Evolutionary conservation across 1,284 basidiomycete genomes (phyloP).

Genomic region (Thecaphora thlaspeos): DNA sequence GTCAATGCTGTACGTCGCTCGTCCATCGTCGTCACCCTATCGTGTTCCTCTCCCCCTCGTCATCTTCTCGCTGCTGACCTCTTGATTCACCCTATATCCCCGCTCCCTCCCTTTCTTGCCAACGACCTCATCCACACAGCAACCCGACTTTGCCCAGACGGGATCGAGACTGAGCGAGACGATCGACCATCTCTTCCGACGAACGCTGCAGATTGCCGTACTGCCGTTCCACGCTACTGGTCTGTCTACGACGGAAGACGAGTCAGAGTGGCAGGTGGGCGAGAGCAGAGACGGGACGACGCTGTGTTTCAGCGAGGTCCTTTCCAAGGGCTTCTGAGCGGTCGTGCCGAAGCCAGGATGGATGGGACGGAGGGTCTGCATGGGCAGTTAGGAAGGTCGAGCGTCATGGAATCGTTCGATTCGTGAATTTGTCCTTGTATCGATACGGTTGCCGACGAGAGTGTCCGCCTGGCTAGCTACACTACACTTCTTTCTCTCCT

Average conservation of each 20-base stretch:
- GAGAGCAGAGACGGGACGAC: slow-evolving; percentile 33
- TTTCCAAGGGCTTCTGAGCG: slow-evolving; percentile 27
- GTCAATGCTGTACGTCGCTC: slow-evolving; percentile 68
- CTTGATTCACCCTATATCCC: too few species aligned
- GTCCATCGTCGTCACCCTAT: background rate
- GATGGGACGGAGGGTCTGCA: background rate
- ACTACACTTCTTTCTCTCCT: too few species aligned
- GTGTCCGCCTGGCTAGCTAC: too few species aligned
- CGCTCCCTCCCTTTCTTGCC: background rate
- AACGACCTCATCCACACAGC: slow-evolving; percentile 51
- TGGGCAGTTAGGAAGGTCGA: too few species aligned
- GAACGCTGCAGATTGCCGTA: slow-evolving; percentile 42
- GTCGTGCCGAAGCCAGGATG: background rate
- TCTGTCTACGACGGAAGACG: background rate
- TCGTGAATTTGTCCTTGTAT: background rate
- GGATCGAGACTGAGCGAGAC: slow-evolving; percentile 79
- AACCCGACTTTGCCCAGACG: slow-evolving; percentile 92
- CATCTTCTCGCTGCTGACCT: too few species aligned
- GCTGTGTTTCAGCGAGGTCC: slow-evolving; percentile 39
- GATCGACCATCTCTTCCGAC: slow-evolving; percentile 72
- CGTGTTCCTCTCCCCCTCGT: too few species aligned
- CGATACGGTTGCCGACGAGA: too few species aligned
- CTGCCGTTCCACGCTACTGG: slow-evolving; percentile 24
- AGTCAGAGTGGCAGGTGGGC: slow-evolving; percentile 29
- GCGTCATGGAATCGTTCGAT: too few species aligned